Conservation (phyloP, 2,329 filamentous ascomycete species). For the Volutella citrinella region DNA sequence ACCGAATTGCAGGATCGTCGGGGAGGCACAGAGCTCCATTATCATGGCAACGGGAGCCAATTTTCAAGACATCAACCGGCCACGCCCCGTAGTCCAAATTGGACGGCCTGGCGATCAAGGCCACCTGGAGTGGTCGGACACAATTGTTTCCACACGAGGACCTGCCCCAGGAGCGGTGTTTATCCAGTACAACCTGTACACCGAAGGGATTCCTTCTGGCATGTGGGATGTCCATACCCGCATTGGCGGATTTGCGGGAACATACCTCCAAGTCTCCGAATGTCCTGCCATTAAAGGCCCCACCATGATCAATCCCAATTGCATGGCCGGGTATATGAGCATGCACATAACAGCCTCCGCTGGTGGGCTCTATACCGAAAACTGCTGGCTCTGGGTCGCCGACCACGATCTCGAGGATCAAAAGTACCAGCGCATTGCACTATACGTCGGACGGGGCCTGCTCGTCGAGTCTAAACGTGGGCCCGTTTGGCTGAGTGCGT, state of each 20-base stretch:
- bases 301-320: conserved; percentile 27
- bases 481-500: conserved; percentile 60
- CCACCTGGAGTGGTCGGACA: conserved; percentile 67
- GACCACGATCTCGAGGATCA: conserved; percentile 56
- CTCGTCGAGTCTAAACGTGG: conserved; percentile 37
- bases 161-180: conserved; percentile 65
- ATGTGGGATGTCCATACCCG: conserved; percentile 79
- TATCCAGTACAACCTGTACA: conserved; percentile 69
- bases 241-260: conserved; percentile 69
- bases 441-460: conserved; percentile 52
- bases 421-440: conserved; percentile 45
- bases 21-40: conserved; percentile 53
- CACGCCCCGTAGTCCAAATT: conserved; percentile 65
- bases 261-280: conserved; percentile 62
- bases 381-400: conserved; percentile 45
- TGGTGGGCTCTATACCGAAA: conserved; percentile 39
- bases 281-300: conserved; percentile 55
- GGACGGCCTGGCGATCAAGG: conserved; percentile 61
- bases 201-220: conserved; percentile 42
- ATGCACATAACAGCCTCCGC: conserved; percentile 39
- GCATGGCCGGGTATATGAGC: conserved; percentile 42
- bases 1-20: conserved; percentile 53
- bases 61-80: conserved; percentile 56
- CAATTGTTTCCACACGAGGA: conserved; percentile 68
- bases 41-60: conserved; percentile 54